Evolutionary conservation across 2,329 filamentous ascomycete species (phyloP), one percentile per base, ranked within the genome.

Genomic region (Colletotrichum tropicale): DNA sequence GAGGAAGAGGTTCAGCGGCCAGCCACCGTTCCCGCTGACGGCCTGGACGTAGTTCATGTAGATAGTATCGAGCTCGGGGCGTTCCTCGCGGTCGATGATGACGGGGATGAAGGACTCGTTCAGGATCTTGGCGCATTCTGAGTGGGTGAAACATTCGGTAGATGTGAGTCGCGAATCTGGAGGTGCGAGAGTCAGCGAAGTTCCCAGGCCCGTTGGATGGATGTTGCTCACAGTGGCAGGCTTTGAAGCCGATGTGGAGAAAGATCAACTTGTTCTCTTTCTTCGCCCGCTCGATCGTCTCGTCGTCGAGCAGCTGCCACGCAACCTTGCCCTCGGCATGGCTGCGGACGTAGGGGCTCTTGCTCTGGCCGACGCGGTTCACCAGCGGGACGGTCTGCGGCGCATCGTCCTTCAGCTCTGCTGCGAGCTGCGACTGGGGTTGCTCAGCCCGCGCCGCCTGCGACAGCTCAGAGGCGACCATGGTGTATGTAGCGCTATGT

Each of bases 1-100:
- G 34, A 98, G 90, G 83, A 99, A 98, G n/a, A 98, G 93, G 81
- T 98, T 98, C 76, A 98, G 87, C 1, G 97, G 97, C 96, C 97
- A 98, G 52, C 97, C 97, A 12, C 96, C 96, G 3, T 92, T 93
- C 24, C 94, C 96, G 74, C 94, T 98, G 13, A 97, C 96, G 2
- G 96, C 96, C 83, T 98, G 96, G 55, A 98, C 94, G 84, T 98
- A 99, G 86, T 98, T 98, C 95, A 98, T 98, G 84, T 98, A 98
- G 78, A 98, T 96, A 77, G 94, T 93, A 82, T 99, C 97, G 78
- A 98, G 92, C 82, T 98, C 96, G 10, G 96, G 96, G 30, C 96
- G 93, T 85, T 98, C 95, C 85, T 99, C 97, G 76, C 96, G 92
- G 84, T 99, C 97, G 81, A 98, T 91, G 80, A 98, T 94, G 83